A percentile compares a stretch with the other conserved stretches of the same genome.
Evolutionary conservation across 2,329 filamentous ascomycete genomes (phyloP).

Genomic region (Cladosporium sphaerospermum): DNA sequence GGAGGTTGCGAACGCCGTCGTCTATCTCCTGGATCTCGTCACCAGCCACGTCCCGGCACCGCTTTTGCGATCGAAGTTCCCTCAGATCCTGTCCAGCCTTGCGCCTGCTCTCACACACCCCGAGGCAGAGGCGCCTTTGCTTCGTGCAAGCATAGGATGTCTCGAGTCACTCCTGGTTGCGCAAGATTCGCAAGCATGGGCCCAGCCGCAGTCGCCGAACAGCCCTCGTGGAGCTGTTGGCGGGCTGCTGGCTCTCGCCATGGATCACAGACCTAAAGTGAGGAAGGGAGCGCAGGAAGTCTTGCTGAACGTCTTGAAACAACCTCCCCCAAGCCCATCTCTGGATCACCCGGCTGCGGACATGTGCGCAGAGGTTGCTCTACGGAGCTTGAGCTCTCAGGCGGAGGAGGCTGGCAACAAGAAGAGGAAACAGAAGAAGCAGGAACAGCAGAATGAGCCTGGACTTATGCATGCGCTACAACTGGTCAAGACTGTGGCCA

Average conservation of each 20-base stretch:
- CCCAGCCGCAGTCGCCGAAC: constrained; percentile 72
- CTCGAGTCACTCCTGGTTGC: constrained; percentile 85
- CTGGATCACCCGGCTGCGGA: constrained; percentile 91
- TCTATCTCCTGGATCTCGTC: constrained; percentile 92
- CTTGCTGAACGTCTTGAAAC: constrained; percentile 72
- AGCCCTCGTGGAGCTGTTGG: constrained; percentile 82
- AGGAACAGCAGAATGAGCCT: constrained; percentile 55
- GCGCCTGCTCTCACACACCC: constrained; percentile 74
- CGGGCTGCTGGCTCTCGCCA: constrained; percentile 73
- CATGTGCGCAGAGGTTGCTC: constrained; percentile 88
- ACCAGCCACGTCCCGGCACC: constrained; percentile 78
- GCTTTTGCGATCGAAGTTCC: constrained; percentile 89
- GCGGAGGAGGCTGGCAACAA: constrained; percentile 67
- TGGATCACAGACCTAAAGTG: constrained; percentile 88
- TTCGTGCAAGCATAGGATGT: constrained; percentile 84
- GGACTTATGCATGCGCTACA: constrained; percentile 86
- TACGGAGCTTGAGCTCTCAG: constrained; percentile 72
- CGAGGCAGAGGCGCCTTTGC: constrained; percentile 78
- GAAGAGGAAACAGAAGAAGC: constrained; percentile 51
- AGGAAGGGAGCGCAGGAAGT: constrained; percentile 90
- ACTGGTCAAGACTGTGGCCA: constrained; percentile 81
- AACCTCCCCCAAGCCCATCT: constrained; percentile 82
- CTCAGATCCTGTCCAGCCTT: constrained; percentile 80
- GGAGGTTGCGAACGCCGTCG: constrained; percentile 75
- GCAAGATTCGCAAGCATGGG: constrained; percentile 84